Percentiles rank a stretch among this genome's conserved stretches.
phyloP scores from a whole-genome alignment of 352 stramenopile species.

The Globisporangium acanthophoron region DNA sequence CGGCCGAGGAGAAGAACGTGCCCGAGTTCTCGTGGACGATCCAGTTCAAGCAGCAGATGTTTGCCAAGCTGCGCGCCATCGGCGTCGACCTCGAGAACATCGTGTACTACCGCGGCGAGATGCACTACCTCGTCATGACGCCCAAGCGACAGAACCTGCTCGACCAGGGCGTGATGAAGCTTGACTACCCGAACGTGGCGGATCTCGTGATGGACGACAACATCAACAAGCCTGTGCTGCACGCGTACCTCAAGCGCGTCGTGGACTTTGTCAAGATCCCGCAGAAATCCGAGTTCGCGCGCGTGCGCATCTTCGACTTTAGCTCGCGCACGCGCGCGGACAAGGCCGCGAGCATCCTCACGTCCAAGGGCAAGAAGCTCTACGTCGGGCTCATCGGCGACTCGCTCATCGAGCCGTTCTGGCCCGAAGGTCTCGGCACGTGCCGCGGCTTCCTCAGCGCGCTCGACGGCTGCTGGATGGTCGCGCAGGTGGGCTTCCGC shows the following conservation, averaged over 20 bases:
- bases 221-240: conserved; percentile 47
- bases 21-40: conserved; percentile 82
- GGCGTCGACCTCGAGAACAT: conserved; percentile 80
- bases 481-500: conserved; percentile 63
- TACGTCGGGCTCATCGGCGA: conserved; percentile 78
- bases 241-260: conserved; percentile 62
- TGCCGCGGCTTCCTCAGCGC: conserved; percentile 78
- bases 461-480: conserved; percentile 74
- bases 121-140: conserved; percentile 87
- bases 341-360: conserved; percentile 65
- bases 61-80: conserved; percentile 66
- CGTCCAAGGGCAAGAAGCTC: conserved; percentile 63
- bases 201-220: conserved; percentile 68
- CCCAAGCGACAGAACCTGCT: conserved; percentile 71
- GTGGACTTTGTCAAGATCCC: conserved; percentile 71
- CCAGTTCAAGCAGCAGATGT: conserved; percentile 84
- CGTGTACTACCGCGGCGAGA: conserved; percentile 83
- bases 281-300: conserved; percentile 57
- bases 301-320: conserved; percentile 82
- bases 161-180: conserved; percentile 66
- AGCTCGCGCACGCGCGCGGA: conserved; percentile 68
- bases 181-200: conserved; percentile 52
- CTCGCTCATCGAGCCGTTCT: conserved; percentile 82
- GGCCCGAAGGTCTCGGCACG: conserved; percentile 76
- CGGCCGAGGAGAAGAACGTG: conserved; percentile 72